Evolutionary conservation across 2,329 filamentous ascomycete genomes (phyloP), one percentile per base, ranked within the genome.

Genomic region (Aspergillus fructus): DNA sequence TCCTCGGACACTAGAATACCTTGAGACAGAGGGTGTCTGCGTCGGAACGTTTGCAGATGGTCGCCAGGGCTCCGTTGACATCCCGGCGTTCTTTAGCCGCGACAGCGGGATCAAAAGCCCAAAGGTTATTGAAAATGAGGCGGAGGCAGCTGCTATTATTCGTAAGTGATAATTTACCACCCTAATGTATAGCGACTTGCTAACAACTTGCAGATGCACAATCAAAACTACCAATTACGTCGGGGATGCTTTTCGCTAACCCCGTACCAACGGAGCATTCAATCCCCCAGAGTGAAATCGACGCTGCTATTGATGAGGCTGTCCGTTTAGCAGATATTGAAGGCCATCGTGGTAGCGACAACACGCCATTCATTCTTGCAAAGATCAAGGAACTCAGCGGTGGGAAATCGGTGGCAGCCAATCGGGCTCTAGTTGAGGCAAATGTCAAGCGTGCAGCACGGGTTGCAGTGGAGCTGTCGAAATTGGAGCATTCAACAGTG

Each of bases 11-110:
- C 81, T 99, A 5, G 94, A 99, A 77, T 88, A 86, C 65, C 78
- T 89, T 3, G 86, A 89, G 68, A 89, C 86, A 0, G 83, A 88
- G 60, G 80, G 80, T 82, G 92, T 91, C 21, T 83, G 88, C 39
- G 92, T 97, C 1, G 89, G 87, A 3, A 97, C 94, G 2, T 99
- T 97, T 77, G 88, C 91, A 23, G 91, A 96, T 74, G 91, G 90
- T 1, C 84, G 90, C 39, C 75, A 78, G 24, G 89, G 86, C 2
- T 76, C 82, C 5, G 83, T 97, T 41, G 89, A 96, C 66, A 94
- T 97, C 67, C 94, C 94, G 1, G 91, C 90, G 0, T 99, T 99
- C 74, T 99, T 90, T 84, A 90, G 90, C 0, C 81, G 93, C 41
- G 91, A 97, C 42, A 97, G 93, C 72, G 91, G 92, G 12, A 78